Percentiles rank a stretch among this genome's conserved stretches.
These are phyloP conservation scores for Penicillium arizonense DNA, from an alignment of 495 filamentous ascomycete genomes.

Conservation along the genomic window DNA sequence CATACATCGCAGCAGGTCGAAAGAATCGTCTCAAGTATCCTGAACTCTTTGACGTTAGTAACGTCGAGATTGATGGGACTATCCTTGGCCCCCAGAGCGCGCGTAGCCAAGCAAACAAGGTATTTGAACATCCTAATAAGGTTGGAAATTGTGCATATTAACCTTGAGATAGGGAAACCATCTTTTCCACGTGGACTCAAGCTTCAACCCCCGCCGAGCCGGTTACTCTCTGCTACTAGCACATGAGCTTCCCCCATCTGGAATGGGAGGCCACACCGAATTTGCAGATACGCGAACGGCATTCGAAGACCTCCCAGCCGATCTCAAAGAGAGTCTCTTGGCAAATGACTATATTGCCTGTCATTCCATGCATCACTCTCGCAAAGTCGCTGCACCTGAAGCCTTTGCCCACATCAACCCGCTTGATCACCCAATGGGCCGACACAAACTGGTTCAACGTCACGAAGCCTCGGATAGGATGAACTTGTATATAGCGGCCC, in stretches of 20 bases:
- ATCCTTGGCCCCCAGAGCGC: conserved; percentile 34
- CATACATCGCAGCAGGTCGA: conserved; percentile 42
- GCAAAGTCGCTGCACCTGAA: conserved; percentile 50
- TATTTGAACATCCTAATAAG: not conserved
- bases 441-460: conserved; percentile 48
- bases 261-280: conserved; percentile 52
- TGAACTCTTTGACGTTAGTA: conserved; percentile 58
- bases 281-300: conserved; percentile 57
- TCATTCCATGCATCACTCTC: conserved; percentile 51
- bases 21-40: conserved; percentile 45
- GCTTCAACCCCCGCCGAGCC: conserved; percentile 57
- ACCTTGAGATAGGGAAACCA: conserved; percentile 40
- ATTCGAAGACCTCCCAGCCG: conserved; percentile 45
- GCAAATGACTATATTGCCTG: conserved; percentile 48
- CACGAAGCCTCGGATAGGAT: conserved; percentile 52
- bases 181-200: conserved; percentile 56
- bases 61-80: conserved; percentile 43
- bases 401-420: conserved; percentile 49
- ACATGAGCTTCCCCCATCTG: conserved; percentile 46
- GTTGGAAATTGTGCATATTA: not conserved
- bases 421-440: conserved; percentile 35
- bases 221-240: conserved; percentile 53
- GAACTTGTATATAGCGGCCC: conserved; percentile 54
- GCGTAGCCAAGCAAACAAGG: conserved; percentile 34
- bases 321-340: conserved; percentile 34